Conservation (phyloP, 164 flowering plant species). For the Magnolia kwangsiensis region DNA sequence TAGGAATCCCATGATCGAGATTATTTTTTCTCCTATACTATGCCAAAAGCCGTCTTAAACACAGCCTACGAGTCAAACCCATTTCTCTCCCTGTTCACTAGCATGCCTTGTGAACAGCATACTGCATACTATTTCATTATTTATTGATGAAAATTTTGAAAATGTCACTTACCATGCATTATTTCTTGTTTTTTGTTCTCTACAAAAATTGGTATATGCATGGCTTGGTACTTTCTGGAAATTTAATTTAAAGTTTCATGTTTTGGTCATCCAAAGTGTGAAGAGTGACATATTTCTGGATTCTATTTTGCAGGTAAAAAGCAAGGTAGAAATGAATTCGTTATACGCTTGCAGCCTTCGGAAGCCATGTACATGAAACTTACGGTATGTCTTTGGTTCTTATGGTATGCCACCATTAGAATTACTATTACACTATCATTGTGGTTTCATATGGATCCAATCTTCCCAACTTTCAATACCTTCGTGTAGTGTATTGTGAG, state of each 20-base stretch:
- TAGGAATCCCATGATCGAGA: too few relatives aligned
- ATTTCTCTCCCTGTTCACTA: too few relatives aligned
- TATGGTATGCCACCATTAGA: not conserved
- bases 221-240: not conserved
- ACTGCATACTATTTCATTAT: too few relatives aligned
- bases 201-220: too few relatives aligned
- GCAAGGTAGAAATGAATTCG: constrained; percentile 96
- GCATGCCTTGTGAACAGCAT: too few relatives aligned
- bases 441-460: not conserved
- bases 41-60: too few relatives aligned
- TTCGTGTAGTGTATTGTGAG: not conserved
- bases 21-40: too few relatives aligned
- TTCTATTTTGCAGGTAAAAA: constrained; percentile 49
- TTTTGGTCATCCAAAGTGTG: not conserved
- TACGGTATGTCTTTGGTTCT: constrained; percentile 42
- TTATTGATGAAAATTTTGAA: too few relatives aligned
- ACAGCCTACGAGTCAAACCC: too few relatives aligned
- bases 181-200: not conserved
- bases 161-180: not conserved
- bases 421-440: not conserved
- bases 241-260: not conserved
- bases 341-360: constrained; percentile 83
- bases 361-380: constrained; percentile 99
- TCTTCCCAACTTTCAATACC: not conserved
- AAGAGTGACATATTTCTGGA: not conserved